Conservation (phyloP, 2,329 filamentous ascomycete species). For the Xylaria sp. region DNA sequence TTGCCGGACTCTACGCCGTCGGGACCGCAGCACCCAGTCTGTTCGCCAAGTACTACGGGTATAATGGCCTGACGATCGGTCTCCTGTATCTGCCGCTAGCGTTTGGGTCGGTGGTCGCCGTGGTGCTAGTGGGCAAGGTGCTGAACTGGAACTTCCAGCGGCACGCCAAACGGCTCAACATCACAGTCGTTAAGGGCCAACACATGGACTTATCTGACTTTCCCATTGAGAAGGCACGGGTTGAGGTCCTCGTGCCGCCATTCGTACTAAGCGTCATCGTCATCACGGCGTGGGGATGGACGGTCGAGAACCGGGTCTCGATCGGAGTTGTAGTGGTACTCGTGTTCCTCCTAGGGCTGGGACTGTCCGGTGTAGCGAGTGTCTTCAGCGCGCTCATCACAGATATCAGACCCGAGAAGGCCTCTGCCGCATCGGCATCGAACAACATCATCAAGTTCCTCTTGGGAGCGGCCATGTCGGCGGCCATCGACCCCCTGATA, state of each 20-base stretch:
- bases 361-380: conserved; percentile 63
- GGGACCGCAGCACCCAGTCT: conserved; percentile 57
- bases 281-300: conserved; percentile 63
- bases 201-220: conserved; percentile 29
- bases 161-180: conserved; percentile 24
- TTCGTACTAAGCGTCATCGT: conserved; percentile 59
- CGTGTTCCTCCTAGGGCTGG: conserved; percentile 60
- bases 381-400: conserved; percentile 65
- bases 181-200: conserved; percentile 23
- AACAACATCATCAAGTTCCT: conserved; percentile 67
- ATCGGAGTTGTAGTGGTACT: conserved; percentile 61
- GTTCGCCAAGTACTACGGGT: conserved; percentile 55
- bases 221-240: conserved; percentile 31
- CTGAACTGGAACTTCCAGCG: conserved; percentile 36
- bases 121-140: conserved; percentile 59
- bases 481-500: conserved; percentile 63
- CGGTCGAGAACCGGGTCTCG: conserved; percentile 54
- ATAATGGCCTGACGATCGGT: conserved; percentile 55
- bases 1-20: conserved; percentile 60
- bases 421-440: conserved; percentile 64
- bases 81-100: conserved; percentile 61
- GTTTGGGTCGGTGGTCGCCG: conserved; percentile 53
- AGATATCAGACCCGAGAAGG: conserved; percentile 64
- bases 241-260: conserved; percentile 41
- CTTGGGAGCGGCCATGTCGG: conserved; percentile 63